Percentiles rank a stretch among this genome's conserved stretches.
These are phyloP conservation scores for Mycena vulgaris DNA, from an alignment of 768 basidiomycete species.

Conservation along the genomic window DNA sequence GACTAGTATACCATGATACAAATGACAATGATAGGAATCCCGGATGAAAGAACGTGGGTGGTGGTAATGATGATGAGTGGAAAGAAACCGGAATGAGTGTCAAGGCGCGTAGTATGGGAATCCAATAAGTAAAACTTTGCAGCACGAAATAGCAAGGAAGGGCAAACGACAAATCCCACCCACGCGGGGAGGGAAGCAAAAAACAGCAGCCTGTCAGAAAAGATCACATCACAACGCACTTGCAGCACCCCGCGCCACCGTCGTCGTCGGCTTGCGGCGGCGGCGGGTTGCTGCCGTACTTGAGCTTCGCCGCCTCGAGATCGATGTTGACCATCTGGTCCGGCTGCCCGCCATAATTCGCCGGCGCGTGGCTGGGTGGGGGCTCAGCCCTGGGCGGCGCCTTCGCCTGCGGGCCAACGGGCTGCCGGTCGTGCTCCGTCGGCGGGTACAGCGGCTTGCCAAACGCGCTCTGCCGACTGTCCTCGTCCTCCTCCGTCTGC, in stretches of 20 bases:
- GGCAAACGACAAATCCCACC: background rate
- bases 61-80: background rate
- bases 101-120: slow-evolving; percentile 14
- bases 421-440: slow-evolving; percentile 43
- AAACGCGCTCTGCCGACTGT: slow-evolving; percentile 34
- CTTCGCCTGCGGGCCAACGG: slow-evolving; percentile 34
- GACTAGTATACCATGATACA: slow-evolving; percentile 24
- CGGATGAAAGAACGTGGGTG: slow-evolving; percentile 16
- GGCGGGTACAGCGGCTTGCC: slow-evolving; percentile 33
- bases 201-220: background rate
- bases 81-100: slow-evolving; percentile 7
- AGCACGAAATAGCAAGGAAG: slow-evolving; percentile 16
- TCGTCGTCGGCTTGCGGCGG: slow-evolving; percentile 66
- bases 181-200: background rate
- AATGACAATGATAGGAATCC: slow-evolving; percentile 20
- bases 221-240: slow-evolving; percentile 87
- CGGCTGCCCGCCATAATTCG: slow-evolving; percentile 62
- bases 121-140: slow-evolving; percentile 7
- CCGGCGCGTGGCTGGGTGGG: slow-evolving; percentile 70
- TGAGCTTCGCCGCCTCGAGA: slow-evolving; percentile 49
- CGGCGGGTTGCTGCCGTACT: slow-evolving; percentile 45
- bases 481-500: slow-evolving; percentile 30
- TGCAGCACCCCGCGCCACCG: slow-evolving; percentile 77
- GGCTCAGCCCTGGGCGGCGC: slow-evolving; percentile 48
- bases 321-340: slow-evolving; percentile 31